A percentile compares a stretch with the other conserved stretches of the same genome.
Evolutionary conservation across 2,329 filamentous ascomycete genomes (phyloP).

Genomic region (Teratosphaeria zuluensis): DNA sequence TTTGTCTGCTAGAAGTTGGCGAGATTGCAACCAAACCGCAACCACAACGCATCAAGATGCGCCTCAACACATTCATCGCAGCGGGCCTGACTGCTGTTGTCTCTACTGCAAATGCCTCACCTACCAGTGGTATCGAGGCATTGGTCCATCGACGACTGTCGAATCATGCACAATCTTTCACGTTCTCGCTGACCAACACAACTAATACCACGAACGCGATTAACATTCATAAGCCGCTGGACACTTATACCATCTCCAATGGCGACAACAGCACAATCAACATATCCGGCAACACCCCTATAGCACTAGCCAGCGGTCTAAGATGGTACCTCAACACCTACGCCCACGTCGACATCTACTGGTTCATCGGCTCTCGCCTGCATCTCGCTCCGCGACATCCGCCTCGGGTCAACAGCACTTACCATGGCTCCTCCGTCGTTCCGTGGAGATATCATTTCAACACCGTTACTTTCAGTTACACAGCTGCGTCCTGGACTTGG

Average conservation of each 20-base stretch:
- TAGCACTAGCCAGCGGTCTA: constrained; percentile 22
- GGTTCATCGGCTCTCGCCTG: constrained; percentile 37
- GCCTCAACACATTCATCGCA: not conserved
- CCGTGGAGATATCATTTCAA: constrained; percentile 44
- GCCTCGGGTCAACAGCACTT: constrained; percentile 22
- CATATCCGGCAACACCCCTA: constrained; percentile 7
- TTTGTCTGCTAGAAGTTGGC: not conserved
- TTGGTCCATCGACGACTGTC: constrained; percentile 8
- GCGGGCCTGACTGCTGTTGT: too few species aligned
- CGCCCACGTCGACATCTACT: constrained; percentile 38
- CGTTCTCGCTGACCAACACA: constrained; percentile 1
- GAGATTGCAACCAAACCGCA: not conserved
- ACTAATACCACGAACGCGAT: constrained; percentile 10
- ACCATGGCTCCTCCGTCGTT: constrained; percentile 34
- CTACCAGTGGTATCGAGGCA: constrained; percentile 9
- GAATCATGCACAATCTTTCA: constrained; percentile 5
- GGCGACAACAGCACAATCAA: constrained; percentile 10
- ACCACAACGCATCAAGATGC: not conserved
- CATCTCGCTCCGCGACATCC: constrained; percentile 25
- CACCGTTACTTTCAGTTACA: constrained; percentile 46
- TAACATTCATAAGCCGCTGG: constrained; percentile 6
- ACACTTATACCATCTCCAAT: constrained; percentile 12
- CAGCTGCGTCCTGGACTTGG: constrained; percentile 44
- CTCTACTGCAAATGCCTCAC: not conserved
- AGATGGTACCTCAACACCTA: constrained; percentile 35